Percentiles rank a stretch among this genome's conserved stretches.
These are phyloP conservation scores for Gymnopilus dilepis DNA, from an alignment of 768 basidiomycete species.

Conservation along the genomic window DNA sequence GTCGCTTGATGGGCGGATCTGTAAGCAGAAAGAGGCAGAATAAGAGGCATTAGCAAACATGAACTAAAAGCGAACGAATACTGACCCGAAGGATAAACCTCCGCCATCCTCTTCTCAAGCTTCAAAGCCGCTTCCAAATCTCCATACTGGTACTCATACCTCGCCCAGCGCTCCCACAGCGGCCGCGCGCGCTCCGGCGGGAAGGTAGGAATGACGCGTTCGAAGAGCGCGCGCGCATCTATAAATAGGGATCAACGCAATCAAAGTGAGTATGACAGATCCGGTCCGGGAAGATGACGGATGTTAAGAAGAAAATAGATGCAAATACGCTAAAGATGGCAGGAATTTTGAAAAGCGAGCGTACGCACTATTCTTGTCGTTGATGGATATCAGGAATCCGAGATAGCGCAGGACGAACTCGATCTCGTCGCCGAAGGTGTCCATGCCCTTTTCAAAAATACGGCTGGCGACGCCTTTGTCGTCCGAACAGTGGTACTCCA, in stretches of 20 bases:
- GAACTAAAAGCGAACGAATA: not conserved
- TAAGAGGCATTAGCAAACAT: not conserved
- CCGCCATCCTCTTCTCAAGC: constrained; percentile 87
- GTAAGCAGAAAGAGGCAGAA: constrained; percentile 6
- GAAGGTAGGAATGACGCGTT: constrained; percentile 85
- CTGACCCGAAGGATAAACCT: constrained; percentile 85
- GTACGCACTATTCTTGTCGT: constrained; percentile 89
- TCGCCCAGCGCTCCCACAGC: constrained; percentile 96
- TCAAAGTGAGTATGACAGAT: not conserved
- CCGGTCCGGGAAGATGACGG: not conserved
- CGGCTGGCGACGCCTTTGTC: constrained; percentile 78
- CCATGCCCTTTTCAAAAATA: constrained; percentile 94
- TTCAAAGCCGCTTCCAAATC: constrained; percentile 88
- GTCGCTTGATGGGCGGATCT: constrained; percentile 92
- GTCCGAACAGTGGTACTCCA: constrained; percentile 94
- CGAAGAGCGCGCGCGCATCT: constrained; percentile 98
- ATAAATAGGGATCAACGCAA: no score
- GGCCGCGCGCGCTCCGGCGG: constrained; percentile 79
- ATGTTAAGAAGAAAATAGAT: no score
- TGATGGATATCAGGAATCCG: constrained; percentile 91
- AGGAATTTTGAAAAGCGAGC: not conserved
- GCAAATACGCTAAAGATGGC: not conserved
- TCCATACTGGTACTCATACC: constrained; percentile 94
- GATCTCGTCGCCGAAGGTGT: constrained; percentile 79
- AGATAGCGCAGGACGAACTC: constrained; percentile 91